A percentile compares a stretch with the other conserved stretches of the same genome.
phyloP scores from a whole-genome alignment of 2,329 filamentous ascomycete species.

The Trichoderma hamatum region DNA sequence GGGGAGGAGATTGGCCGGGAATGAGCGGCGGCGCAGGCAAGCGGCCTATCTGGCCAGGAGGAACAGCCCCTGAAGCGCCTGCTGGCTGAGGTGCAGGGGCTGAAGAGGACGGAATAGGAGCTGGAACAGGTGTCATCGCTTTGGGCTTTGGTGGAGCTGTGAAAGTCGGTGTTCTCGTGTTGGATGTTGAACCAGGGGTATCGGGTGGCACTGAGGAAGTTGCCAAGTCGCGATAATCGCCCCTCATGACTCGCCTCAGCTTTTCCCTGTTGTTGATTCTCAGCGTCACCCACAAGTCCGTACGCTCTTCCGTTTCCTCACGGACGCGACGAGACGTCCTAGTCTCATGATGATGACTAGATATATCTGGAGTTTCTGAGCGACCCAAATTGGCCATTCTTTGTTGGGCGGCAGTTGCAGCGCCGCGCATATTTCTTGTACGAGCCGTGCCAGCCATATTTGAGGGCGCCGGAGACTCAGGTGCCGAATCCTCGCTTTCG shows the following conservation, averaged over 20 bases:
- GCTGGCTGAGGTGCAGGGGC: conserved; percentile 43
- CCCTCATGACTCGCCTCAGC: conserved; percentile 66
- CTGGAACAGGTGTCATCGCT: conserved; percentile 45
- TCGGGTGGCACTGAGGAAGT: conserved; percentile 42
- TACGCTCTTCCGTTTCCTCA: conserved; percentile 78
- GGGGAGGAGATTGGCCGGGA: conserved; percentile 57
- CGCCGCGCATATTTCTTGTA: conserved; percentile 85
- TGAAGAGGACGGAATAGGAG: conserved; percentile 20
- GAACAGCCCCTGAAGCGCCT: conserved; percentile 42
- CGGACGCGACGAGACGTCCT: conserved; percentile 67
- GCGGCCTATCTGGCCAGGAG: conserved; percentile 64
- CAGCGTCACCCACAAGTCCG: conserved; percentile 73
- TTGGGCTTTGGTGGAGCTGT: conserved; percentile 39
- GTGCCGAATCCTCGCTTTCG: conserved; percentile 84
- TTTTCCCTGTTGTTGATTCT: conserved; percentile 71
- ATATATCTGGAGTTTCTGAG: conserved; percentile 85
- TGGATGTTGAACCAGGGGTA: conserved; percentile 38
- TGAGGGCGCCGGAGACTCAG: conserved; percentile 81
- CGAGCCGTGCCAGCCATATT: conserved; percentile 78
- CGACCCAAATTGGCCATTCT: conserved; percentile 81
- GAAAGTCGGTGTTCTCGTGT: conserved; percentile 39
- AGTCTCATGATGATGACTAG: conserved; percentile 70
- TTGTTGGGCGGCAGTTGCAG: conserved; percentile 82
- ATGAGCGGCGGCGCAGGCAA: conserved; percentile 67
- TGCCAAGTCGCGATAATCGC: conserved; percentile 49